phyloP scores from a whole-genome alignment of 148 eudicot species.

The Nepenthes gracilis region DNA sequence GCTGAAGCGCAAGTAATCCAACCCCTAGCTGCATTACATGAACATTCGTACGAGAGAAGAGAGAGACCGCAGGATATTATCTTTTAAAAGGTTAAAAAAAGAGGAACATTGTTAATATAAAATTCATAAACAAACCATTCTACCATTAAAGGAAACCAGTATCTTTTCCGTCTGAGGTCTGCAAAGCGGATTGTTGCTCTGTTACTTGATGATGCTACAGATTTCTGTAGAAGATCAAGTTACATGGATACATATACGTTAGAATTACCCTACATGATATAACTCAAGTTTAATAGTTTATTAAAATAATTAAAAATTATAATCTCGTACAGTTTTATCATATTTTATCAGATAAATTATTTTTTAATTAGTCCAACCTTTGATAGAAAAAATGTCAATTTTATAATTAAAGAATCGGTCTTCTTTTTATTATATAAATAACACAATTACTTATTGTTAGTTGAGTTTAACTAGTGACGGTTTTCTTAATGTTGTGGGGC shows the following conservation, averaged over 20 bases:
- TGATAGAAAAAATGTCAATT: no score
- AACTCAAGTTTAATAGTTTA: no score
- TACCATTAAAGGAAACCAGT: slow-evolving; percentile 92
- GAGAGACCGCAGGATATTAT: neutral
- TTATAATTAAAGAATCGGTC: no score
- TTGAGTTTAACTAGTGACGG: no score
- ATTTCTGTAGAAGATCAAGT: slow-evolving; percentile 29
- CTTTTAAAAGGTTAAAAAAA: neutral
- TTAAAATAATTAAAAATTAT: no score
- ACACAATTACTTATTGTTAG: no score
- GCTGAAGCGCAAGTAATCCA: slow-evolving; percentile 79
- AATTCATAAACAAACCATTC: slow-evolving; percentile 14
- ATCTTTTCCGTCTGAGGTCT: slow-evolving; percentile 50
- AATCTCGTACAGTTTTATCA: no score
- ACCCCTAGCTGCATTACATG: slow-evolving; percentile 50
- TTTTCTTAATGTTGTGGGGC: no score
- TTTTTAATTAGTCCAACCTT: no score
- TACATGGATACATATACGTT: neutral
- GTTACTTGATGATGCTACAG: slow-evolving; percentile 59
- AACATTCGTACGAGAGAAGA: neutral
- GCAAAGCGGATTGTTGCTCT: slow-evolving; percentile 46
- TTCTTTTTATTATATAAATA: no score
- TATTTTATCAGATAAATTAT: no score
- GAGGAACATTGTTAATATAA: neutral
- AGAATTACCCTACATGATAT: neutral